phyloP scores from a whole-genome alignment of 192 early-diverging fungal genomes.

The Linderina pennispora region DNA sequence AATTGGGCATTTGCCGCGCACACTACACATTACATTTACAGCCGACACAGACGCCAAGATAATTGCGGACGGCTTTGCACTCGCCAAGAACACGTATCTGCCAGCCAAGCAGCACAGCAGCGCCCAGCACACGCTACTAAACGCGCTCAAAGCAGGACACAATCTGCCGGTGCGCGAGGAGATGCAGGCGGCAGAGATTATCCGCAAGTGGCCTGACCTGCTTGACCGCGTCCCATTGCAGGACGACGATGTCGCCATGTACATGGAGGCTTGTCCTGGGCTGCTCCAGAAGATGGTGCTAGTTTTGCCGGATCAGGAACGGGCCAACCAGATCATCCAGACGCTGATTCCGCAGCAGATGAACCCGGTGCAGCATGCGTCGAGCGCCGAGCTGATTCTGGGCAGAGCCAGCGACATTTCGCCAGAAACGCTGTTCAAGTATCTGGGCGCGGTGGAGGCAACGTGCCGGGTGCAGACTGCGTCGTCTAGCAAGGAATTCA shows the following conservation, averaged over 20 bases:
- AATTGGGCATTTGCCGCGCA: too few species aligned
- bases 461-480: constrained; percentile 20
- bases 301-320: background rate
- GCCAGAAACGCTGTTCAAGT: constrained; percentile 17
- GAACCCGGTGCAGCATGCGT: constrained; percentile 24
- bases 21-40: too few species aligned
- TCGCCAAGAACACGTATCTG: too few species aligned
- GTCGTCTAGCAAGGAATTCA: constrained; percentile 12
- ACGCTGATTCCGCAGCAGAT: constrained; percentile 22
- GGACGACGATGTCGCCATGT: background rate
- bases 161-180: too few species aligned
- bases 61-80: too few species aligned
- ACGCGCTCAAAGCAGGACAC: constrained; percentile 5
- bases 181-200: background rate
- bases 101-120: too few species aligned
- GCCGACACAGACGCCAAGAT: too few species aligned
- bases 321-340: constrained; percentile 12
- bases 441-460: constrained; percentile 37
- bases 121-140: constrained; percentile 19
- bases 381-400: constrained; percentile 17
- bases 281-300: background rate
- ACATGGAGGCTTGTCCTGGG: background rate
- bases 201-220: background rate
- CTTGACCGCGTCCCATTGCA: background rate
- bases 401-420: constrained; percentile 3